Evolutionary conservation across 768 basidiomycete species (phyloP), one percentile per base, ranked within the genome.

Genomic region (Pleurotus platypus): DNA sequence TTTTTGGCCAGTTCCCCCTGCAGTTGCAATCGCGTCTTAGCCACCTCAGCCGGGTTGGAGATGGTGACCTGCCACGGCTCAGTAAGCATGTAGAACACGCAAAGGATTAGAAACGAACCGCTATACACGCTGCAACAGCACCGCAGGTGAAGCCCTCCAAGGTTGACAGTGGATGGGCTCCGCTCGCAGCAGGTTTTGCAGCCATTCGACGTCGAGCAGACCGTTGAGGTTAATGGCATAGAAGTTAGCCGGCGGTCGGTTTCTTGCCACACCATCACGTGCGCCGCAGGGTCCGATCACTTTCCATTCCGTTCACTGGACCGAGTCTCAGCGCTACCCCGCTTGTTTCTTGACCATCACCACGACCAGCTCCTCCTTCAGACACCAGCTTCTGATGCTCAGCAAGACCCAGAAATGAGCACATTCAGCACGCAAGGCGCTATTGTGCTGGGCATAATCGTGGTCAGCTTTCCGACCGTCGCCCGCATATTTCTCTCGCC

Each of bases 21-120:
- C 22, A 99, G 81, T 69, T 99, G 97, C 50, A 99, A 74, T 56
- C 96, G 88, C 42, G 97, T 98, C 73, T 98, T 98, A 46, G 91
- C 90, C 18, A 94, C 92, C 63, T 89, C 88, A 4, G 86, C 86
- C 11, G 87, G 85, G 62, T 91, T 91, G 4, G 89, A 90, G 55
- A 91, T 73, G 6, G 90, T 90, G 49, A 92, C 89, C 90, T 92
- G 63, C 18, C 8, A 18, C 11, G 30, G 11, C 30, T 8, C 30
- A 8, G 30, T 35, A 35, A 11, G 30, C 30, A 11, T 35, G 30
- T 35, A 35, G 30, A 30, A 8, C 1, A 61, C 9, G 37, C 53
- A 46, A 59, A 58, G 62, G 60, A 45, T 58, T 58, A 49, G 56
- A 53, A 15, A 76, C 85, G 65, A 61, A 95, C 94, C 37, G 95